A percentile compares a stretch with the other conserved stretches of the same genome.
Evolutionary conservation across 768 basidiomycete species (phyloP).

Genomic region (Pleurotus sapidus): DNA sequence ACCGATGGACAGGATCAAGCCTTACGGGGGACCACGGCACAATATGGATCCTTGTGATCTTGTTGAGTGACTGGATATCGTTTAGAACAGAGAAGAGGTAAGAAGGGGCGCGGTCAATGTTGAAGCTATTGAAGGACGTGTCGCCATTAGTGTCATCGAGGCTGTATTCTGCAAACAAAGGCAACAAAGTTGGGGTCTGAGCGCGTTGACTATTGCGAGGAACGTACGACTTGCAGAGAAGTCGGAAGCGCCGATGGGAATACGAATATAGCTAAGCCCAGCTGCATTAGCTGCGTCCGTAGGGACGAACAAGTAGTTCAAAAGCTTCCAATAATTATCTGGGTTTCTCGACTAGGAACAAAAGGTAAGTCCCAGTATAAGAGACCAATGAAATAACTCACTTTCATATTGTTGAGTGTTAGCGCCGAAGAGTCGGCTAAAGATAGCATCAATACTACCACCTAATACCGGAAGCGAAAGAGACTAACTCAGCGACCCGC

Average conservation of each 20-base stretch:
- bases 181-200: background rate
- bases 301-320: constrained; percentile 60
- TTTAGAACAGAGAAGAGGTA: constrained; percentile 60
- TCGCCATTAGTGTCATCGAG: constrained; percentile 65
- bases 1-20: background rate
- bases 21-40: constrained; percentile 76
- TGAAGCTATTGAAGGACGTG: constrained; percentile 54
- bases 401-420: constrained; percentile 64
- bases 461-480: background rate
- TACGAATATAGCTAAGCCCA: constrained; percentile 65
- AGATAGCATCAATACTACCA: no score
- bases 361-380: background rate
- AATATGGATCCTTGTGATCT: constrained; percentile 48
- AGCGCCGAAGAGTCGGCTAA: constrained; percentile 72
- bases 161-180: constrained; percentile 48
- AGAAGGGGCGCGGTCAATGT: constrained; percentile 54
- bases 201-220: background rate
- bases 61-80: constrained; percentile 63
- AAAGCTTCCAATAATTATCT: constrained; percentile 53
- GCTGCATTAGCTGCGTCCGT: constrained; percentile 60
- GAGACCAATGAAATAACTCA: constrained; percentile 15
- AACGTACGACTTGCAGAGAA: constrained; percentile 56
- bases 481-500: constrained; percentile 55
- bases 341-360: constrained; percentile 42
- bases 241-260: constrained; percentile 73